Conservation (phyloP, 305 asterid species). For the Solanum aculeatissimum region DNA sequence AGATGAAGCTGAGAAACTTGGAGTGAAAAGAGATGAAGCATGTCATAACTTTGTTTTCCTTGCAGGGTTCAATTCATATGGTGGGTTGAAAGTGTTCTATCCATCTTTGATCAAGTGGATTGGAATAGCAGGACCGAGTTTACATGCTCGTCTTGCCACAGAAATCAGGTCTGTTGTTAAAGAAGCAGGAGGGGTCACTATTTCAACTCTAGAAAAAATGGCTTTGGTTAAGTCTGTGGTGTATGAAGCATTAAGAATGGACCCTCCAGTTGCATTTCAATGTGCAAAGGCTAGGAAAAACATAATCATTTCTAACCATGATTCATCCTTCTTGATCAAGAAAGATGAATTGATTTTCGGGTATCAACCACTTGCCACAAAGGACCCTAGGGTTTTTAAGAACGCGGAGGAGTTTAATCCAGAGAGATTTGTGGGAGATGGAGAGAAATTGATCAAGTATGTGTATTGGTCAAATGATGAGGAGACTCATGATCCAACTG, state of each 20-base stretch:
- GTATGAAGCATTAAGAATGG: conserved; percentile 39
- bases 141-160: conserved; percentile 20
- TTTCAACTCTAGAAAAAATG: conserved; percentile 25
- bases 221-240: conserved; percentile 31
- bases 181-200: conserved; percentile 38
- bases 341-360: conserved; percentile 42
- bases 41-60: conserved; percentile 38
- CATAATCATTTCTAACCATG: conserved; percentile 17
- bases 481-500: conserved; percentile 23
- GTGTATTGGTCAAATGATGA: conserved; percentile 46
- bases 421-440: conserved; percentile 35
- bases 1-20: conserved; percentile 38
- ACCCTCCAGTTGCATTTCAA: conserved; percentile 39
- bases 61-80: conserved; percentile 41
- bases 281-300: conserved; percentile 33
- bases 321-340: conserved; percentile 18
- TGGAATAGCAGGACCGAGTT: conserved; percentile 22
- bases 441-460: conserved; percentile 28
- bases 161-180: conserved; percentile 26
- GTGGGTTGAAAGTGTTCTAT: conserved; percentile 29
- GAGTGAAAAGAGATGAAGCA: conserved; percentile 39
- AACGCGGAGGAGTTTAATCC: conserved; percentile 21
- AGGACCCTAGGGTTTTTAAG: conserved; percentile 21
- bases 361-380: conserved; percentile 40
- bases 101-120: conserved; percentile 36